phyloP scores from a whole-genome alignment of 108 stramenopile species.

The Fragilaria crotonensis region DNA sequence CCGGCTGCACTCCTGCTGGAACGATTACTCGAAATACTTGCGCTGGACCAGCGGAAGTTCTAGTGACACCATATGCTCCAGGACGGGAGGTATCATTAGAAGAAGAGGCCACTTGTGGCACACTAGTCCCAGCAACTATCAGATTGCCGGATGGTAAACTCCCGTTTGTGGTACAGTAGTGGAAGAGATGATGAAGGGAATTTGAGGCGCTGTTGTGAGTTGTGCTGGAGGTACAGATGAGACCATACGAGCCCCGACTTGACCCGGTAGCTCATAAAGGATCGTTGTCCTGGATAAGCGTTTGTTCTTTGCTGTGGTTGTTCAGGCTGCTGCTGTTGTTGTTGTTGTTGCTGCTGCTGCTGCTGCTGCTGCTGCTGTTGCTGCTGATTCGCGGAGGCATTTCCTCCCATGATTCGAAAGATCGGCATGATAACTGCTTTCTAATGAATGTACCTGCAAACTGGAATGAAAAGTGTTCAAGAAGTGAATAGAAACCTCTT shows the following conservation, averaged over 20 bases:
- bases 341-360: not conserved
- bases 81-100: slow-evolving; percentile 17
- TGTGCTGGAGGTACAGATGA: not conserved
- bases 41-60: slow-evolving; percentile 48
- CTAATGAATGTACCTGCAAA: not conserved
- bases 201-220: not conserved
- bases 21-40: slow-evolving; percentile 80
- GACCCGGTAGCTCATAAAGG: not conserved
- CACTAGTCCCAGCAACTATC: not conserved
- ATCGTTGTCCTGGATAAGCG: not conserved
- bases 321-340: not conserved
- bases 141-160: not conserved
- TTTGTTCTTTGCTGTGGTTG: not conserved
- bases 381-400: not conserved
- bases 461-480: too few species aligned
- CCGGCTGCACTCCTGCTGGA: slow-evolving; percentile 58
- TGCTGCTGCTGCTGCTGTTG: not conserved
- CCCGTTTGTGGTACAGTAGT: not conserved
- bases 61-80: slow-evolving; percentile 55
- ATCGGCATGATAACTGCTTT: not conserved
- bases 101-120: not conserved
- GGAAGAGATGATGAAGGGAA: not conserved
- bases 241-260: not conserved
- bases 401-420: not conserved
- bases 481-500: too few species aligned